Percentiles rank a stretch among this genome's conserved stretches.
Evolutionary conservation across 345 rosid species (phyloP).

Genomic region (Linum tenue): DNA sequence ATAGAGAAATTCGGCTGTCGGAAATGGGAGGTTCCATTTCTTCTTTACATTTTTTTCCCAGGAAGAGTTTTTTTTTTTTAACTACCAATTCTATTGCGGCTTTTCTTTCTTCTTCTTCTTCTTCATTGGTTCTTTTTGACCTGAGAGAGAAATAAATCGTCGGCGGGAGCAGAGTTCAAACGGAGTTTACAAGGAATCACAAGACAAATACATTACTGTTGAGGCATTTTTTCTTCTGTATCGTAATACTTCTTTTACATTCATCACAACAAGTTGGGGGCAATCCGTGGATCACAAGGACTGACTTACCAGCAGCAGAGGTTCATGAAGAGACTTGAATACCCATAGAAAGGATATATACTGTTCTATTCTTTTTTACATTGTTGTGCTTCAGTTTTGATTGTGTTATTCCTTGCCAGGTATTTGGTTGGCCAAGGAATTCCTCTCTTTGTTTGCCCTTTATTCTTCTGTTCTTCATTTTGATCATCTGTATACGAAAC

Average conservation of each 20-base stretch:
- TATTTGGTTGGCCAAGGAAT: slow-evolving; percentile 22
- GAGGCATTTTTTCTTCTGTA: background rate
- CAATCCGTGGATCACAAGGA: too few species aligned
- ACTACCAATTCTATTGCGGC: slow-evolving; percentile 35
- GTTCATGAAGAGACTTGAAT: too few species aligned
- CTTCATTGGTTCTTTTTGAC: slow-evolving; percentile 1
- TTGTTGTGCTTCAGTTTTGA: background rate
- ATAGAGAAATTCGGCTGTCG: too few species aligned
- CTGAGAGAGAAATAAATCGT: slow-evolving; percentile 15
- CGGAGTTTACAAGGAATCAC: slow-evolving; percentile 9
- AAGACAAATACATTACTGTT: slow-evolving; percentile 11
- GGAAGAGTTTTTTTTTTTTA: slow-evolving; percentile 23
- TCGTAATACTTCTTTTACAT: background rate
- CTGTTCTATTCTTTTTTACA: background rate
- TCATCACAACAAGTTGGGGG: slow-evolving; percentile 7
- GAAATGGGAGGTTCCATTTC: too few species aligned
- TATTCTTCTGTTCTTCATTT: too few species aligned
- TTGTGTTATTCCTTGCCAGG: slow-evolving; percentile 23
- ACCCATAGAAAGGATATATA: too few species aligned
- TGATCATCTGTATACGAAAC: too few species aligned
- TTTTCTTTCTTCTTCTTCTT: slow-evolving; percentile 16
- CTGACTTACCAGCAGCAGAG: too few species aligned
- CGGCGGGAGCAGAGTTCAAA: slow-evolving; percentile 17
- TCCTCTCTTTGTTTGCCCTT: background rate
- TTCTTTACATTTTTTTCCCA: slow-evolving; percentile 18